These are phyloP conservation scores for Globisporangium nunn DNA, from an alignment of 352 stramenopile species.

Conservation along the genomic window DNA sequence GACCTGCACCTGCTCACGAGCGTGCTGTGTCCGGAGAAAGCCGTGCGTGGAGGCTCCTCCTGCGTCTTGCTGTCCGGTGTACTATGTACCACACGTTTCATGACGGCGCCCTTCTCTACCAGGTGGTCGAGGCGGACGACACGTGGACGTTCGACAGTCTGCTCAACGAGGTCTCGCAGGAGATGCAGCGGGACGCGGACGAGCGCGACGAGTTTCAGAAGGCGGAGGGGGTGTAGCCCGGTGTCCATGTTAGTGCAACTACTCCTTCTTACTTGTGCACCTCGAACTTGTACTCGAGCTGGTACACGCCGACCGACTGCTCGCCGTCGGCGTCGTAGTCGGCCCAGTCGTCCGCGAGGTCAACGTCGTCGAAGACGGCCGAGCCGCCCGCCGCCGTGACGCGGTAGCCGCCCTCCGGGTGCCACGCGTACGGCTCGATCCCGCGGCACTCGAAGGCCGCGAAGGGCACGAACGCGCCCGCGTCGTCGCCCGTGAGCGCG, in stretches of 20 bases:
- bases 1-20: constrained; percentile 64
- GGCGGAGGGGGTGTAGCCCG: constrained; percentile 18
- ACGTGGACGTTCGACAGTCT: constrained; percentile 69
- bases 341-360: constrained; percentile 78
- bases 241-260: neutral
- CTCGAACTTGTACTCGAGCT: constrained; percentile 75
- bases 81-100: too few species aligned
- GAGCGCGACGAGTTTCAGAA: constrained; percentile 66
- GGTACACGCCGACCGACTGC: constrained; percentile 73
- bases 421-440: constrained; percentile 75
- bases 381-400: constrained; percentile 51
- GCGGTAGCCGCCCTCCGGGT: constrained; percentile 71
- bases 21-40: constrained; percentile 60
- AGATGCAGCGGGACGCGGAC: constrained; percentile 73
- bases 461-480: constrained; percentile 69
- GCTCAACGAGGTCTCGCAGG: constrained; percentile 72
- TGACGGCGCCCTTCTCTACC: neutral
- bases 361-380: constrained; percentile 71
- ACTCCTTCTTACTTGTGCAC: constrained; percentile 54
- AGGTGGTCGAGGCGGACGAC: constrained; percentile 66
- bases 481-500: constrained; percentile 44
- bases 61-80: too few species aligned
- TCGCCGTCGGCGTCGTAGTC: constrained; percentile 81
- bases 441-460: constrained; percentile 85
- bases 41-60: constrained; percentile 22